These are phyloP conservation scores for Leptographium flavum DNA, from an alignment of 2,329 filamentous ascomycete species.

Conservation along the genomic window DNA sequence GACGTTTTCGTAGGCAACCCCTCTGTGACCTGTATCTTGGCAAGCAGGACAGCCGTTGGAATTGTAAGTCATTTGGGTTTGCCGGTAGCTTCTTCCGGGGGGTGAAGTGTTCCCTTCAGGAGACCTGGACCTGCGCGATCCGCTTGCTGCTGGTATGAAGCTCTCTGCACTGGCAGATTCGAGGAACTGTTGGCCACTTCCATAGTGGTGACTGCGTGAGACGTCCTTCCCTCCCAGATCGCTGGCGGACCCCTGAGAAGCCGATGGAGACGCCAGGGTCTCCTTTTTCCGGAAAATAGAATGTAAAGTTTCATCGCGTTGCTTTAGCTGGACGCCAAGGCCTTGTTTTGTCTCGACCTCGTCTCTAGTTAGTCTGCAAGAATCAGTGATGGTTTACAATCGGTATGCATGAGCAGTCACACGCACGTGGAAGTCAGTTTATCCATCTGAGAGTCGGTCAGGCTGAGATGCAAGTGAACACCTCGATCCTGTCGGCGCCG, in stretches of 20 bases:
- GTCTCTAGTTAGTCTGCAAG: slow-evolving; percentile 1
- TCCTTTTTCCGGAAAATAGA: neutral
- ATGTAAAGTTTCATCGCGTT: neutral
- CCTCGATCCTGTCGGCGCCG: slow-evolving; percentile 21
- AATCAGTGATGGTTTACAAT: neutral
- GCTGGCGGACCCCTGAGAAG: neutral
- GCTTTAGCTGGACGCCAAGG: neutral
- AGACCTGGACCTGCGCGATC: neutral
- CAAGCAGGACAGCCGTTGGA: neutral
- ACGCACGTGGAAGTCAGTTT: slow-evolving; percentile 31
- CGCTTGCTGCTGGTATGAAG: neutral
- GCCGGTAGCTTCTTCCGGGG: neutral
- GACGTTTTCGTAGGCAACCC: neutral
- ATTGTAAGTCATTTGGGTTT: neutral
- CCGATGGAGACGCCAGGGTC: neutral
- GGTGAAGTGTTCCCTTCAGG: neutral
- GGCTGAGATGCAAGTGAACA: slow-evolving; percentile 31
- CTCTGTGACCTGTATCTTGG: neutral
- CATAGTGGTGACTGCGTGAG: neutral
- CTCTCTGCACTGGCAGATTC: neutral
- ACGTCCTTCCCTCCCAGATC: neutral
- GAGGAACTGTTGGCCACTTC: neutral
- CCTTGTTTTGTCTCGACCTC: neutral
- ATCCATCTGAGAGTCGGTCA: slow-evolving; percentile 34
- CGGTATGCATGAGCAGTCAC: neutral